Percentiles rank a stretch among this genome's conserved stretches.
These are phyloP conservation scores for Colletotrichum phormii DNA, from an alignment of 2,329 filamentous ascomycete species.

Conservation along the genomic window DNA sequence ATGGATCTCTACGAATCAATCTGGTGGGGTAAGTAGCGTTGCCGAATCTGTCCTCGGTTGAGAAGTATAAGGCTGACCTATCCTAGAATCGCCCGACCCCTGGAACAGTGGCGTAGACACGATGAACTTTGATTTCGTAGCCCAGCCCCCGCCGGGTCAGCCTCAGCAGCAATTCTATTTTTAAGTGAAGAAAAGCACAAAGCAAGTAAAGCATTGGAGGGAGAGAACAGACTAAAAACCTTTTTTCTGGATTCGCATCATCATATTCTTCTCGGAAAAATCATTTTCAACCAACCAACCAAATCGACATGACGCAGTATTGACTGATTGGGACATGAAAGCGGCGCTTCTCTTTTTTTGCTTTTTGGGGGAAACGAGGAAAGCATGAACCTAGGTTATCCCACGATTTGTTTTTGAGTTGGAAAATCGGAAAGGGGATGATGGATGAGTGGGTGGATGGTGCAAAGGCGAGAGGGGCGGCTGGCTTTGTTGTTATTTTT, in stretches of 20 bases:
- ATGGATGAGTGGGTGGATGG: not conserved
- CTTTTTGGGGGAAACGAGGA: not conserved
- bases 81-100: constrained; percentile 68
- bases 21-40: constrained; percentile 68
- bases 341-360: not conserved
- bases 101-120: constrained; percentile 67
- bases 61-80: constrained; percentile 12
- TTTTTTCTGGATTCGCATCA: too few relatives aligned
- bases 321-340: constrained; percentile 7
- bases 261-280: not conserved
- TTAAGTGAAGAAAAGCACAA: constrained; percentile 41
- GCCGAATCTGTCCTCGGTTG: constrained; percentile 30
- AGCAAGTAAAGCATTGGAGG: not conserved
- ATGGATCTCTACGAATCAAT: constrained; percentile 78
- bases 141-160: constrained; percentile 69
- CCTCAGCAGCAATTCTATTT: constrained; percentile 69
- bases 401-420: not conserved
- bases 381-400: not conserved
- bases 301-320: not conserved
- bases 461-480: not conserved
- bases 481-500: not conserved
- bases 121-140: constrained; percentile 71
- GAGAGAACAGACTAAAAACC: not conserved
- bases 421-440: not conserved
- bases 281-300: not conserved